Base-by-base conservation (phyloP, 2,329 filamentous ascomycete genomes). In the Nannizziopsis barbatae region DNA sequence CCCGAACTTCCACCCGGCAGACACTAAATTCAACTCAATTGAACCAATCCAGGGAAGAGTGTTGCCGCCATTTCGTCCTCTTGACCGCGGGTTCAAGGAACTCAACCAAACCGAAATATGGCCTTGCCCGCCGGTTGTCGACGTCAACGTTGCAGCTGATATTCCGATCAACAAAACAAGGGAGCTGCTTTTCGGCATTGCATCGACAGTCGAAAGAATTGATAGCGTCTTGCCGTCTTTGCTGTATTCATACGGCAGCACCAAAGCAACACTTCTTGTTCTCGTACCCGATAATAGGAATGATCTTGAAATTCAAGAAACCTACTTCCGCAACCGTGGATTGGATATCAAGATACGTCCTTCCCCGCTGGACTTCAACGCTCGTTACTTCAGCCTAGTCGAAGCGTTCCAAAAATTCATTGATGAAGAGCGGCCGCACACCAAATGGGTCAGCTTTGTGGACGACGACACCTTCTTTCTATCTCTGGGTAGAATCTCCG, bases 381-480 rank as follows among this genome's bases (percentile, higher is more conserved):
- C 63, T 50, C 66, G 67, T 43, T 70, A 70, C 53, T 70, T 70
- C 43, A 64, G 65, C 45, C 60, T 69, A 43, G 65, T 69, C 7
- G 58, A 66, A 52, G 66, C 64, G 1, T 68, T 70, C 52, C 58
- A 58, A 5, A 57, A 66, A 20, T 57, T 62, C 51, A 68, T 69
- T 50, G 60, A 62, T 45, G 62, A 59, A 42, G 56, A 63, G 51
- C 65, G 64, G 37, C 65, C 65, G 22, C 57, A 68, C 49, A 69
- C 65, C 42, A 62, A 57, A 18, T 70, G 67, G 67, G 60, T 69
- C 43, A 60, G 64, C 53, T 69, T 65, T 53, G 67, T 68, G 18
- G 67, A 70, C 42, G 67, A 70, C 47, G 67, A 70, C 47, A 70
- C 67, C 27, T 70, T 67, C 57, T 70, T 67, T 56, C 56, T 65